Base-by-base conservation (phyloP, 148 eudicot genomes). In the Chenopodium album region DNA sequence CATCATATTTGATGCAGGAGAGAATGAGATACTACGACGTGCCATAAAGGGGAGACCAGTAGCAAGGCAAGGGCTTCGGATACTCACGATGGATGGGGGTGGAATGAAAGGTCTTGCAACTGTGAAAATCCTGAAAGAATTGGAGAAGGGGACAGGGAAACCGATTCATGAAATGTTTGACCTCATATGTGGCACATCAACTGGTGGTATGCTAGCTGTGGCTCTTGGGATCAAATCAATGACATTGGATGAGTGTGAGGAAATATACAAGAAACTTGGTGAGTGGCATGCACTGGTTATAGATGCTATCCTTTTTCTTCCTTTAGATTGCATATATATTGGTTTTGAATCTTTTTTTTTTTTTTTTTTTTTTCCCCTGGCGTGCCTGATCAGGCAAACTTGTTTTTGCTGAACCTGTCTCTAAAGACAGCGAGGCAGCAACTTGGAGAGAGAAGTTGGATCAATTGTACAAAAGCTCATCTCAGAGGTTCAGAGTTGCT, bases 201-300 rank as follows among this genome's bases (percentile, higher is more conserved):
- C 99, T 19, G 99, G 99, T 83, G 99, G 99, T 73, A 97, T 97
- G 98, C 94, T 97, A 85, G 99, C 99, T 71, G 98, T 97, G 85
- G 98, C 99, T 84, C 92, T 97, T 85, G 99, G 94, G 84, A 90
- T 94, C 82, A 94, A 97, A 89, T 88, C 85, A 76, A 90, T 94
- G 97, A 86, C 96, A 52, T 80, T 97, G 84, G 98, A 97, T 34
- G 84, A 94, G 85, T 97, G 99, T 91, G 99, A 97, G 89, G 99
- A 97, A 80, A 92, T 93, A 86, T 97, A 97, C 90, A 97, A 97
- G 87, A 90, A 94, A 73, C 98, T 97, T 60, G 99, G 99, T 97
- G 75, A 84, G 90, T 76, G 83, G 83, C 47, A 67, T 75, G 75
- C 54, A 59, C 77, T 81, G 34, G n/a, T 59, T 13, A 32, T 59